A percentile compares a stretch with the other conserved stretches of the same genome.
phyloP scores from a whole-genome alignment of 2,329 filamentous ascomycete species.

The Phaeosphaeria sp. region DNA sequence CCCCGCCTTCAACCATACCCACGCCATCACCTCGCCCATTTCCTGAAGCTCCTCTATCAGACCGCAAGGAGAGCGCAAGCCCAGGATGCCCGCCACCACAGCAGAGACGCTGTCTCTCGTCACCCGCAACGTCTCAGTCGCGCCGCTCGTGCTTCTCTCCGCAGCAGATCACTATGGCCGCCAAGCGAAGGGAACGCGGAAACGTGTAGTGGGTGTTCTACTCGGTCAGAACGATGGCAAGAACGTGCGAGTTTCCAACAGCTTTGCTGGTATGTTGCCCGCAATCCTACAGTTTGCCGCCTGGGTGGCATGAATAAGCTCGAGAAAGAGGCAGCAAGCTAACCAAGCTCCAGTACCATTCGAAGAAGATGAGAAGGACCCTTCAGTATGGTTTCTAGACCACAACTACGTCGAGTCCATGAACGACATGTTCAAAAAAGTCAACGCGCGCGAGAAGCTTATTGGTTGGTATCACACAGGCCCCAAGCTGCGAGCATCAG shows the following conservation, averaged over 20 bases:
- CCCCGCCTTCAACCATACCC: conserved; percentile 21
- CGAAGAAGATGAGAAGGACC: conserved; percentile 98
- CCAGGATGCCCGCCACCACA: conserved; percentile 88
- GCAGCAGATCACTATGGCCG: conserved; percentile 98
- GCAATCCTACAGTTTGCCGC: conserved; percentile 19
- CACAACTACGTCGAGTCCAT: conserved; percentile 99
- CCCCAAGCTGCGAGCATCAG: conserved; percentile 93
- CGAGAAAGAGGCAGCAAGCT: conserved; percentile 23
- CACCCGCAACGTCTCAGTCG: conserved; percentile 93
- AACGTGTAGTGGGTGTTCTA: conserved; percentile 91
- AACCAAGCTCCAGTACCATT: conserved; percentile 75
- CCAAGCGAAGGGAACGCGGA: conserved; percentile 84
- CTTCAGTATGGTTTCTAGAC: conserved; percentile 98
- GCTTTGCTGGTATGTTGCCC: conserved; percentile 80
- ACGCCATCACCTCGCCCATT: conserved; percentile 15
- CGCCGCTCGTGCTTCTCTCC: conserved; percentile 95
- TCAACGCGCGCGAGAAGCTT: conserved; percentile 97
- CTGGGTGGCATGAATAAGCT: conserved; percentile 6
- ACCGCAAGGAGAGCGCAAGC: conserved; percentile 16
- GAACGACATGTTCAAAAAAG: conserved; percentile 99
- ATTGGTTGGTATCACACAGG: conserved; percentile 99
- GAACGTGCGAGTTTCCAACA: conserved; percentile 97
- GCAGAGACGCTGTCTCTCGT: conserved; percentile 96
- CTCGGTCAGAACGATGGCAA: conserved; percentile 96
- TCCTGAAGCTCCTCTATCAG: conserved; percentile 4